Conservation (phyloP, 2,329 filamentous ascomycete species). For the Xylariaceae sp. region DNA sequence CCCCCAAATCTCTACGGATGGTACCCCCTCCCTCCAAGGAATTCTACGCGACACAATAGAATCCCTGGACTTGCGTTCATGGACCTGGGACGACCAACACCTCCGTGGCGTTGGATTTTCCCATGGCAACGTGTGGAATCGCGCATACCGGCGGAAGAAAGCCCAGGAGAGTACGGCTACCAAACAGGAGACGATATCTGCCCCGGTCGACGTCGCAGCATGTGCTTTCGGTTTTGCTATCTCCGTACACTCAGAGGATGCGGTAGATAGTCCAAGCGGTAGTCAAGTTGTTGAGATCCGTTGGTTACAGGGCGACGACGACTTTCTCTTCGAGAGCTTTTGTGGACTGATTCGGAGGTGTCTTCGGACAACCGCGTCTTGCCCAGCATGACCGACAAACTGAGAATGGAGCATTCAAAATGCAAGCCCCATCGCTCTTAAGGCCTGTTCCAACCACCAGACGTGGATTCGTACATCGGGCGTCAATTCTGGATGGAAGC, state of each 20-base stretch:
- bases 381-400: background rate
- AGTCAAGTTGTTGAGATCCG: slow-evolving; percentile 50
- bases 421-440: slow-evolving; percentile 21
- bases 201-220: slow-evolving; percentile 27
- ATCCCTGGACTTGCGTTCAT: slow-evolving; percentile 53
- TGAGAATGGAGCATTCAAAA: background rate
- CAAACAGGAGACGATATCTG: slow-evolving; percentile 17
- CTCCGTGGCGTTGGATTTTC: slow-evolving; percentile 58
- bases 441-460: slow-evolving; percentile 83
- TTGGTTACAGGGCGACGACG: slow-evolving; percentile 72
- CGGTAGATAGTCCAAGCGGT: slow-evolving; percentile 27
- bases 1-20: slow-evolving; percentile 12
- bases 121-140: slow-evolving; percentile 70
- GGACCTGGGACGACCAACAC: slow-evolving; percentile 55
- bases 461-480: slow-evolving; percentile 80
- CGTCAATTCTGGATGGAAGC: slow-evolving; percentile 93
- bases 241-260: slow-evolving; percentile 37
- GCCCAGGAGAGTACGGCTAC: slow-evolving; percentile 29
- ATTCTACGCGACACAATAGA: slow-evolving; percentile 41
- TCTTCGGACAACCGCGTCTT: slow-evolving; percentile 6
- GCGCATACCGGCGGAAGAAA: slow-evolving; percentile 63
- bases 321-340: slow-evolving; percentile 78
- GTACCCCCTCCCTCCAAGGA: slow-evolving; percentile 27
- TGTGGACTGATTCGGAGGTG: slow-evolving; percentile 54
- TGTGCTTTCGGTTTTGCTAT: slow-evolving; percentile 56